Evolutionary conservation across 225 moss, liverwort and hornwort genomes (phyloP).

Genomic region (Climacium dendroides): DNA sequence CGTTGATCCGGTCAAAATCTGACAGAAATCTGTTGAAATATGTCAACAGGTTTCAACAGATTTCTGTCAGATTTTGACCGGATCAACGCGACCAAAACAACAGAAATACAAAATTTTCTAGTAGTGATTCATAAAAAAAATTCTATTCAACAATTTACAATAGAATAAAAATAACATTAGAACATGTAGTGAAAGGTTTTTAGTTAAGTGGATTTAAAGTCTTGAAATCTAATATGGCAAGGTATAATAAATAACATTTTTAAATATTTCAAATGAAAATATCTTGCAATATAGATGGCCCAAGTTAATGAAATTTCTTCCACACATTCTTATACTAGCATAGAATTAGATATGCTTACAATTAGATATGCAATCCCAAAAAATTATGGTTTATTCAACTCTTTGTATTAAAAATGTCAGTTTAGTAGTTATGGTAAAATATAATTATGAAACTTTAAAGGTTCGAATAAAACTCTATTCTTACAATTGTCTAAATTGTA

Average conservation of each 20-base stretch:
- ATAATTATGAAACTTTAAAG: background rate
- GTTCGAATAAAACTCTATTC: background rate
- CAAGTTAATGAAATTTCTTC: background rate
- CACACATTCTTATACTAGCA: background rate
- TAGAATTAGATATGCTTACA: too few species aligned
- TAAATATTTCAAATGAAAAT: background rate
- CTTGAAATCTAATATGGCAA: background rate
- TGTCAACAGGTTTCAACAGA: too few species aligned
- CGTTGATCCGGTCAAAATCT: too few species aligned
- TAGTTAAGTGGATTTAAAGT: background rate
- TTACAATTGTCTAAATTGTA: fast-evolving
- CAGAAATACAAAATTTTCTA: too few species aligned
- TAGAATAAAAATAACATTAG: background rate
- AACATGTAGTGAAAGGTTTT: background rate
- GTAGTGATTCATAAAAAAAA: too few species aligned
- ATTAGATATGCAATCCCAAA: too few species aligned
- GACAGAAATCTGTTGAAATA: too few species aligned
- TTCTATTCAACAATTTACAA: background rate
- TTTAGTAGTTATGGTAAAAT: background rate
- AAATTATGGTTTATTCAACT: too few species aligned
- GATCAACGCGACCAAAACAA: too few species aligned
- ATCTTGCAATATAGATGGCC: background rate
- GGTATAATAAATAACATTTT: background rate
- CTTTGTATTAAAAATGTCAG: background rate
- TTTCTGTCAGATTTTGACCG: too few species aligned